Percentiles rank a stretch among this genome's conserved stretches.
phyloP scores from a whole-genome alignment of 495 filamentous ascomycete genomes.

The Neohortaea acidophila region DNA sequence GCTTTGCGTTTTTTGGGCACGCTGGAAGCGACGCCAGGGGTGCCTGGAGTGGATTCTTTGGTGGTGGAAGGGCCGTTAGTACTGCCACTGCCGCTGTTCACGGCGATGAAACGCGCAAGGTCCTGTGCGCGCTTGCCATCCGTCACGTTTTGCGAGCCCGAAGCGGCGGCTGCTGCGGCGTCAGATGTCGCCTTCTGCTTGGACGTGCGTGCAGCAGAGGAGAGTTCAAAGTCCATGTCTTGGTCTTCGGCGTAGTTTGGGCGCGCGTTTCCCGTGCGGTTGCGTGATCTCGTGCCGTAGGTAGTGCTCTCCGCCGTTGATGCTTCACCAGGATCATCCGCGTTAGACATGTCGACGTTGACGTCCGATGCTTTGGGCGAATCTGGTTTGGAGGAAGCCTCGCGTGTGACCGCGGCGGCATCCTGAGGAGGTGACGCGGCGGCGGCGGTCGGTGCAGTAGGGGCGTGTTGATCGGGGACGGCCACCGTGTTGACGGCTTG shows the following conservation, averaged over 20 bases:
- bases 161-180: constrained; percentile 7
- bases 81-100: constrained; percentile 27
- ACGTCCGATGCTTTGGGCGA: constrained; percentile 3
- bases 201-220: constrained; percentile 5
- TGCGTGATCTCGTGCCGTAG: constrained; percentile 92
- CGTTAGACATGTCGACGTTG: too few relatives aligned
- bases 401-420: constrained; percentile 6
- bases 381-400: too few relatives aligned
- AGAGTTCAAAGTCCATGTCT: constrained; percentile 66
- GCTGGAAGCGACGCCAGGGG: constrained; percentile 44
- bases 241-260: constrained; percentile 95
- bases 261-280: constrained; percentile 63
- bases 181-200: constrained; percentile 16
- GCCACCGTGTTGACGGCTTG: constrained; percentile 7
- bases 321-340: constrained; percentile 6
- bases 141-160: constrained; percentile 6
- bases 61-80: constrained; percentile 49
- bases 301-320: constrained; percentile 32
- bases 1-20: constrained; percentile 69
- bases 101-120: constrained; percentile 2
- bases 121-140: constrained; percentile 7
- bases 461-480: background rate
- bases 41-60: constrained; percentile 47
- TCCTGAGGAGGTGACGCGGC: background rate
- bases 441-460: background rate